Base-by-base conservation (phyloP, 1,284 basidiomycete genomes). In the Cystobasidiaceae sp. region DNA sequence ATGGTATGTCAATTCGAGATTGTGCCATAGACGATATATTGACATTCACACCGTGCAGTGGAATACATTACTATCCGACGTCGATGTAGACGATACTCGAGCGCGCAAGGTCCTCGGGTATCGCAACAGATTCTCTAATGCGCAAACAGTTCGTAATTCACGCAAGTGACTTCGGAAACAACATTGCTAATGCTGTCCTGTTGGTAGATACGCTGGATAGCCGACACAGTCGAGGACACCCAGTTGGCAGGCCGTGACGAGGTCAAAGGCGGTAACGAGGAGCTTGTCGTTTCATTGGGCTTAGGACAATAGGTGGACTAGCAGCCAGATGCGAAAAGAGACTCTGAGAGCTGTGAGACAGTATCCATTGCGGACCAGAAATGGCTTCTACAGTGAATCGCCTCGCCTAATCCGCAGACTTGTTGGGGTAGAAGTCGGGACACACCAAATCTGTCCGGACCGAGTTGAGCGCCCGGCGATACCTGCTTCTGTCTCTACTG, bases 41-140 rank as follows among this genome's bases (percentile, higher is more conserved):
- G 34, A 6, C 19, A 1, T 6, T 17, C 17, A n/a, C 8, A 11
- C 17, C 41, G 7, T 11, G 19, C 34, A 57, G 54, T 66, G 55
- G 54, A 57, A 66, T 34, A 58, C 64, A 11, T 33, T 57, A 25
- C 46, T 46, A 17, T 34, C 49, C 19, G 64, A 66, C 30, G 64
- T 66, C 3, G 37, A 49, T 23, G 46, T 66, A 34, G 64, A 66
- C 34, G 64, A 66, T 32, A 50, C 46, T 19, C 21, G 64, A 19
- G 57, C 50, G 3, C 64, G 64, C 7, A 59, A 52, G 23, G 30
- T 66, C 5, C 48, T 66, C 2, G 64, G 56, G 3, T 60, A 66
- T 32, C 52, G 61, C 37, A 64, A 64, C 28, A 41, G 33, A 9
- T 64, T 64, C 34, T 41, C 46, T 17, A 64, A 55, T 39, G 51